Base-by-base conservation (phyloP, 345 rosid species). In the Lepidium aucheri region DNA sequence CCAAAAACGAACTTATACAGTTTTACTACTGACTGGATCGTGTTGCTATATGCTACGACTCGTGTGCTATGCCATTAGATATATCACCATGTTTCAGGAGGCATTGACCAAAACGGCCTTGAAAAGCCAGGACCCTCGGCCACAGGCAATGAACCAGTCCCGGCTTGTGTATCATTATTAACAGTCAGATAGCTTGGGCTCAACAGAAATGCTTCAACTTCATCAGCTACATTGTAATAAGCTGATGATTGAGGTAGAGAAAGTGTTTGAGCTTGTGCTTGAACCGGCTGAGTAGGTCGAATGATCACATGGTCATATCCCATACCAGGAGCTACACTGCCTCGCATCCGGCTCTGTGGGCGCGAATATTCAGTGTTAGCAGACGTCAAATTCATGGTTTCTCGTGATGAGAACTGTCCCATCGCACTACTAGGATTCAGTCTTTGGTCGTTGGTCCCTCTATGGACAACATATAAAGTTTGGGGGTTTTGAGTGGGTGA, bases 291-390 rank as follows among this genome's bases (percentile, higher is more conserved):
- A 32, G 83, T 89, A 41, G 97, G 86, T 78, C 55, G 87, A 77
- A 88, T 85, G 71, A 93, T 77, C 59, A 83, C 49, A 47, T 76
- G 82, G 62, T 79, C 75, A 74, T 81, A 76, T 54, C 66, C 80
- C 6, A 61, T 76, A 52, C 78, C 75, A 28, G 89, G 88, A 15
- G 72, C 14, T 38, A 93, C 61, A 73, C 97, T 85, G 74, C 97
- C 98, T 17, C 91, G 88, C 98, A 93, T 93, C 55, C 56, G 67
- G 13, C 20, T 40, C 2, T 76, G 47, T 15, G 87, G 88, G 12
- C 72, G 87, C 88, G 88, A 82, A 36, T 71, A 59, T 53, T 5
- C 34, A 55, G 36, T 28, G 61, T 45, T 46, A 44, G 36, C 45
- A 50, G 84, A 80, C 38, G 82, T 83, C 36, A 78, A 35, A 33